These are phyloP conservation scores for Rhodosporidiobolus odoratus DNA, from an alignment of 768 basidiomycete genomes.

Conservation along the genomic window DNA sequence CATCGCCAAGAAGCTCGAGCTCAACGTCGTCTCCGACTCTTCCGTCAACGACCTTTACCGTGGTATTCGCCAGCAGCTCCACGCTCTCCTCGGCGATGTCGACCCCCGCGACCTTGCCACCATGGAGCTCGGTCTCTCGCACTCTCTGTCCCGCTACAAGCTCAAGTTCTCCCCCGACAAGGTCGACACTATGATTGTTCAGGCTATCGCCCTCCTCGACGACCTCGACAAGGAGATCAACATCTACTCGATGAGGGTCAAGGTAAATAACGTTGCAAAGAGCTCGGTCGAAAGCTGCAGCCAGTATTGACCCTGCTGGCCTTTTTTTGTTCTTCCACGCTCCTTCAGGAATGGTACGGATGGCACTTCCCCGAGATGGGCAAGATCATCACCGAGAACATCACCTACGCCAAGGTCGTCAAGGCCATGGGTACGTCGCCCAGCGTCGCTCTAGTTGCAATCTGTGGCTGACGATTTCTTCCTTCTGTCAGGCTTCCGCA, in stretches of 20 bases:
- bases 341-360: slow-evolving; percentile 94
- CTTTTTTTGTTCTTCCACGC: too few relatives aligned
- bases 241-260: slow-evolving; percentile 98
- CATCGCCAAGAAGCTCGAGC: slow-evolving; percentile 88
- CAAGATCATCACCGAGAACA: slow-evolving; percentile 94
- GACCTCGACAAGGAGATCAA: slow-evolving; percentile 99
- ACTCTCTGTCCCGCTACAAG: slow-evolving; percentile 95
- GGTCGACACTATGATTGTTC: slow-evolving; percentile 98
- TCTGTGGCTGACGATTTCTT: background rate
- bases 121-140: slow-evolving; percentile 95
- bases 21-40: slow-evolving; percentile 66
- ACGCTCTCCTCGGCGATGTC: slow-evolving; percentile 77
- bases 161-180: slow-evolving; percentile 99
- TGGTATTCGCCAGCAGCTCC: slow-evolving; percentile 84
- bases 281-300: slow-evolving; percentile 7
- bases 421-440: slow-evolving; percentile 67
- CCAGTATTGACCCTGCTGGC: background rate
- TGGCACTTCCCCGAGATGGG: slow-evolving; percentile 99
- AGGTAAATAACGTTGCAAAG: slow-evolving; percentile 55
- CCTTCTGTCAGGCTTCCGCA: slow-evolving; percentile 71
- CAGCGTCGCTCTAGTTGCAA: background rate
- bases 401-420: slow-evolving; percentile 92
- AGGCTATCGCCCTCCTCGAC: slow-evolving; percentile 95
- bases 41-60: slow-evolving; percentile 79
- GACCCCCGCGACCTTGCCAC: slow-evolving; percentile 80